Evolutionary conservation across 345 rosid species (phyloP).

Genomic region (Euphorbia lathyris): DNA sequence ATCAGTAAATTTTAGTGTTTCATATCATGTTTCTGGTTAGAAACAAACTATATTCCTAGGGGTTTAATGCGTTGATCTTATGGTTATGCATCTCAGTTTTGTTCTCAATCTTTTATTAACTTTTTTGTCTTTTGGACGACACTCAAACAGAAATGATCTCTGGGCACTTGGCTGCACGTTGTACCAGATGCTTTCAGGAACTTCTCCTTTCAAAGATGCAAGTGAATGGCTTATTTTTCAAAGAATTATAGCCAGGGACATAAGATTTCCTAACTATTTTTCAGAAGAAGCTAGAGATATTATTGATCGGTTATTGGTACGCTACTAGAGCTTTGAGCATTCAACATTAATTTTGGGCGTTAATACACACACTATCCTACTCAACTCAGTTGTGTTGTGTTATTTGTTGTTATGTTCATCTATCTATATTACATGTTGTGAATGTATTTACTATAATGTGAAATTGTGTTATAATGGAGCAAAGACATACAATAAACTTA

Average conservation of each 20-base stretch:
- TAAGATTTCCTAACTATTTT: slow-evolving; percentile 86
- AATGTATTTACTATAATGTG: neutral
- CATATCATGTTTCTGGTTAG: neutral
- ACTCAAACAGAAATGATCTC: slow-evolving; percentile 83
- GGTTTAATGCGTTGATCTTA: neutral
- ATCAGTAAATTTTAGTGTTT: neutral
- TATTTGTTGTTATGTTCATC: neutral
- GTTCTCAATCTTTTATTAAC: slow-evolving; percentile 17
- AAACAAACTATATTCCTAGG: neutral
- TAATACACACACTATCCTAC: slow-evolving; percentile 5
- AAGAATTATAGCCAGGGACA: slow-evolving; percentile 88
- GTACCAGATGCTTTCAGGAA: slow-evolving; percentile 99
- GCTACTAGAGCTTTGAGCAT: slow-evolving; percentile 25
- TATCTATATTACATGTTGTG: neutral
- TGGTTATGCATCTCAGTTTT: slow-evolving; percentile 7
- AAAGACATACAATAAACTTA: neutral
- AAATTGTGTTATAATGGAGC: neutral
- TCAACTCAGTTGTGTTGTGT: neutral
- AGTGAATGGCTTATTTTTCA: slow-evolving; percentile 99
- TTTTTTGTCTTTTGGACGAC: slow-evolving; percentile 29
- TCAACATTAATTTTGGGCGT: neutral
- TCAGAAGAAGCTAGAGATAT: slow-evolving; percentile 86
- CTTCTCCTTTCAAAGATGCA: slow-evolving; percentile 95
- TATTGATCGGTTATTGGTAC: slow-evolving; percentile 78
- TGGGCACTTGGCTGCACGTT: slow-evolving; percentile 99